Evolutionary conservation across 2,329 filamentous ascomycete species (phyloP).

Genomic region (Meredithiella fracta): DNA sequence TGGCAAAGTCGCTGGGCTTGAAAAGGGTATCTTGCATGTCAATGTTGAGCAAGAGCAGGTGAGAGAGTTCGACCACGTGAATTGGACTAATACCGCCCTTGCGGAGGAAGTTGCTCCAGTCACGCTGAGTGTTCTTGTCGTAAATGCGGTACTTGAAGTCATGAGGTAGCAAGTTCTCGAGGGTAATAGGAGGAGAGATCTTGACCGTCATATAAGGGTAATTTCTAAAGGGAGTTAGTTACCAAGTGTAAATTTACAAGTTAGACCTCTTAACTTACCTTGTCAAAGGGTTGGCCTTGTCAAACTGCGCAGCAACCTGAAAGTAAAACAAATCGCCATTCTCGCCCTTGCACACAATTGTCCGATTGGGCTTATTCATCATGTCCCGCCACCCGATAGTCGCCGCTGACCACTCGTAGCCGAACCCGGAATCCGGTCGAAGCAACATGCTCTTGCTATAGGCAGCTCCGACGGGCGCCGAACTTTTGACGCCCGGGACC

Average conservation of each 20-base stretch:
- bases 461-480: constrained; percentile 80
- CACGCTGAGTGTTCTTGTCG: constrained; percentile 94
- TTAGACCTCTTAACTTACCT: too few relatives aligned
- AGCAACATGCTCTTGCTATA: constrained; percentile 79
- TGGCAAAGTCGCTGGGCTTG: constrained; percentile 88
- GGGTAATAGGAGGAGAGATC: constrained; percentile 77
- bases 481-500: constrained; percentile 72
- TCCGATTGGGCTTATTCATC: constrained; percentile 66
- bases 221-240: constrained; percentile 30
- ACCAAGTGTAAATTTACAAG: too few relatives aligned
- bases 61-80: constrained; percentile 89
- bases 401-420: constrained; percentile 87
- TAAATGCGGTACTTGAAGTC: constrained; percentile 99
- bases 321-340: constrained; percentile 88
- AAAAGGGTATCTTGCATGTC: constrained; percentile 95
- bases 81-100: constrained; percentile 96
- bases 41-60: constrained; percentile 78
- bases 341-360: constrained; percentile 77
- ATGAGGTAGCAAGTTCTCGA: constrained; percentile 88
- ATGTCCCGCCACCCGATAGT: constrained; percentile 86
- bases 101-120: constrained; percentile 95
- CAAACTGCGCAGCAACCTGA: constrained; percentile 75
- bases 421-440: constrained; percentile 87
- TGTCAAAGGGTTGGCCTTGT: constrained; percentile 67
- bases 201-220: constrained; percentile 94